Base-by-base conservation (phyloP, 441 rosid species). In the Jatropha multifida region DNA sequence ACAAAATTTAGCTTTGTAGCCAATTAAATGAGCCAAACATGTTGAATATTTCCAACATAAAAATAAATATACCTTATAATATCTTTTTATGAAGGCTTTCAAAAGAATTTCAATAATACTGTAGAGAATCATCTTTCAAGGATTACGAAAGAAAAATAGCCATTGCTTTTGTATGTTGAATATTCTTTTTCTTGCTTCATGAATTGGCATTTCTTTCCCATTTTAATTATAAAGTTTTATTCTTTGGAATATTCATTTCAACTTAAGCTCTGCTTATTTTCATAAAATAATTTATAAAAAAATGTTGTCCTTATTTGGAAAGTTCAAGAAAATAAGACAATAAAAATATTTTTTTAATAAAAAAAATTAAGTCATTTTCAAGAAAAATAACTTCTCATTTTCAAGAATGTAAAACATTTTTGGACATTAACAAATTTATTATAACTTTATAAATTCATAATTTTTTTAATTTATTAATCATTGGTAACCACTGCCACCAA, bases 31-130 rank as follows among this genome's bases (percentile, higher is more conserved):
- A 1, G 72, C 64, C 77, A 74, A 74, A 79, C 77, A 76, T n/a
- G 63, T 63, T 81, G 81, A 74, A 82, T 83, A 77, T 85, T 82
- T 75, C 70, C 23, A 23, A 26, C 42, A 11, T n/a, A n/a, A 27
- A 17, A 46, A 44, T 79, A 17, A 46, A 44, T 79, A 78, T 75
- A 80, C 78, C 81, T 79, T 44, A 44, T 81, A 71, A 67, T n/a
- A 64, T 56, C 8, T 40, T 40, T 63, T 49, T 73, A 73, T 72
- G 73, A 75, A 48, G 61, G 68, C 79, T 70, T 74, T 56, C 49
- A 37, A 59, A 67, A 73, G 67, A 3, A 37, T 77, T 55, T 80
- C 89, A 87, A 84, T 81, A 81, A 84, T 79, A 82, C 77, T 80
- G n/a, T 32, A 38, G 49, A 77, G 88, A 83, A 83, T 87, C 69